Conservation (phyloP, 768 basidiomycete species). For the Calocybe cyanea region DNA sequence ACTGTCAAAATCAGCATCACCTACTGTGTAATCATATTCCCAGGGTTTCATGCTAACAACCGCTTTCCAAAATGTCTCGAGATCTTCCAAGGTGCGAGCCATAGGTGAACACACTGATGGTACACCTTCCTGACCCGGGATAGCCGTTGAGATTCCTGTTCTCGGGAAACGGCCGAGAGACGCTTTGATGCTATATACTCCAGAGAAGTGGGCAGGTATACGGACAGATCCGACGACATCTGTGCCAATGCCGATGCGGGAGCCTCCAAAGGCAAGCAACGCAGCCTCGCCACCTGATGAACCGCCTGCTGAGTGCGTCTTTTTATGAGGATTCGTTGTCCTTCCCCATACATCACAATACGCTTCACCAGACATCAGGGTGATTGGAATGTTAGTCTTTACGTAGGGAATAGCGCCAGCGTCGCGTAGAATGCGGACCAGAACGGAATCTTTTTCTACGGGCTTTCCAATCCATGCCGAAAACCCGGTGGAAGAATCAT, state of each 20-base stretch:
- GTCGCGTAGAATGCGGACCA: slow-evolving; percentile 49
- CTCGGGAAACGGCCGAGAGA: slow-evolving; percentile 46
- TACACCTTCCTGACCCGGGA: slow-evolving; percentile 60
- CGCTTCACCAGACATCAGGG: slow-evolving; percentile 57
- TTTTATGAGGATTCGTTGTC: slow-evolving; percentile 59
- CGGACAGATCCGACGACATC: slow-evolving; percentile 71
- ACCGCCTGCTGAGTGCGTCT: slow-evolving; percentile 56
- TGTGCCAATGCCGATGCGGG: slow-evolving; percentile 61
- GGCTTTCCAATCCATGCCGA: slow-evolving; percentile 46
- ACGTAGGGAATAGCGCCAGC: slow-evolving; percentile 65
- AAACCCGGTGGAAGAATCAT: slow-evolving; percentile 58
- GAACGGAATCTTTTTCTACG: slow-evolving; percentile 39
- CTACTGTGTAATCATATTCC: slow-evolving; percentile 56
- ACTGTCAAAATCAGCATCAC: too few species aligned
- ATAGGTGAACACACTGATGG: slow-evolving; percentile 54
- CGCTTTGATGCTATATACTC: slow-evolving; percentile 54
- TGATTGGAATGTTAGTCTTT: slow-evolving; percentile 64
- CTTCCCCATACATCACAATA: slow-evolving; percentile 54
- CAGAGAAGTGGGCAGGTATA: slow-evolving; percentile 62
- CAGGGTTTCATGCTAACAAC: slow-evolving; percentile 60
- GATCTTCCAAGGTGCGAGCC: slow-evolving; percentile 55
- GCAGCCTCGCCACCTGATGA: slow-evolving; percentile 68
- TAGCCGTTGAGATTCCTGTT: slow-evolving; percentile 39
- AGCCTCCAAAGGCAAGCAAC: slow-evolving; percentile 56
- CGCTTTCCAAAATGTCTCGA: slow-evolving; percentile 61